Conservation (phyloP, 257 asterid species). For the Nicotiana obtusifolia region DNA sequence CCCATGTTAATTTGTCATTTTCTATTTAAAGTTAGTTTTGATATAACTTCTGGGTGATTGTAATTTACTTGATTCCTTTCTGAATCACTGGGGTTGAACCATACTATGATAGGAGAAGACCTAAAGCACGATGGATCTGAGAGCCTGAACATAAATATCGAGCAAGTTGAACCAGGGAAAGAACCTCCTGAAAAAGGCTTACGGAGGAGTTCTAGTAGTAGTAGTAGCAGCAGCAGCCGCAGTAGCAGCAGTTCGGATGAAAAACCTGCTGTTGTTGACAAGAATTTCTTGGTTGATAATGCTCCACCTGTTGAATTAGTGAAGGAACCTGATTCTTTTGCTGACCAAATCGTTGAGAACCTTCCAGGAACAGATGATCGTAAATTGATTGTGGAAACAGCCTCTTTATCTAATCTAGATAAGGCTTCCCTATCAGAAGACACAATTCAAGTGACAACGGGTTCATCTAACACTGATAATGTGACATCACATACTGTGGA, state of each 20-base stretch:
- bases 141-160: conserved; percentile 1
- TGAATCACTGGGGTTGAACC: conserved; percentile 17
- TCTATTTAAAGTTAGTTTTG: not conserved
- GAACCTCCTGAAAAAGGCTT: conserved; percentile 30
- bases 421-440: conserved; percentile 18
- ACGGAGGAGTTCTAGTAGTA: conserved; percentile 20
- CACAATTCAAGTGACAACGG: conserved; percentile 2
- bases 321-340: conserved; percentile 16
- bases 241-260: conserved; percentile 22
- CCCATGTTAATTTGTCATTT: not conserved
- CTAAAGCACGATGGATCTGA: conserved; percentile 27
- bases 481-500: not conserved
- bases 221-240: conserved; percentile 15
- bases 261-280: conserved; percentile 19
- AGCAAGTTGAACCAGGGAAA: not conserved
- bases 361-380: not conserved
- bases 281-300: conserved; percentile 16
- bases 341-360: conserved; percentile 17
- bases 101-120: conserved; percentile 40
- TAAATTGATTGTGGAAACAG: not conserved
- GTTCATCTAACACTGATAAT: conserved; percentile 8
- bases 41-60: conserved; percentile 3
- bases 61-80: conserved; percentile 1
- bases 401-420: conserved; percentile 15
- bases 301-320: conserved; percentile 19